Percentiles rank a stretch among this genome's conserved stretches.
Conservation (phyloP, 345 rosid species). For the Populus deltoides region DNA sequence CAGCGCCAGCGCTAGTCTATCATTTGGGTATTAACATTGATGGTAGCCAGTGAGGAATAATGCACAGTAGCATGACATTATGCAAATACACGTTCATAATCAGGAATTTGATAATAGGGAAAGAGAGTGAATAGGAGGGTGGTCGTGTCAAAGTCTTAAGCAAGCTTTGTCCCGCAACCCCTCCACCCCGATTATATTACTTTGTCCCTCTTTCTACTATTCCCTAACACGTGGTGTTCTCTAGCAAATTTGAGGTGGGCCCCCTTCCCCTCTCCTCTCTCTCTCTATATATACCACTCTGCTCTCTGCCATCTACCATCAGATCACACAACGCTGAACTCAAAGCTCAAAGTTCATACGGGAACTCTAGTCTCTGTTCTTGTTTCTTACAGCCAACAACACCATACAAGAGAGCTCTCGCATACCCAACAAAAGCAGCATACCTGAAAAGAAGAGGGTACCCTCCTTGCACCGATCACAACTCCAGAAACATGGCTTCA, state of each 20-base stretch:
- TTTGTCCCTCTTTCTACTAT: not conserved
- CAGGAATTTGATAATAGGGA: not conserved
- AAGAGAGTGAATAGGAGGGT: not conserved
- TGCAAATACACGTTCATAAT: not conserved
- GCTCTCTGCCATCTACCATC: not conserved
- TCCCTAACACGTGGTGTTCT: conserved; percentile 32
- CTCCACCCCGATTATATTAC: not conserved
- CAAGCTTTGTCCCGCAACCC: not conserved
- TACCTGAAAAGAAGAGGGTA: not conserved
- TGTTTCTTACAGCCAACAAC: not conserved
- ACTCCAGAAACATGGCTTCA: conserved; percentile 18
- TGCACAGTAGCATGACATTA: not conserved
- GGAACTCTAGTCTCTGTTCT: not conserved
- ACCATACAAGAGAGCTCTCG: not conserved
- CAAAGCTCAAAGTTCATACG: no score
- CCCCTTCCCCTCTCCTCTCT: conserved; percentile 1
- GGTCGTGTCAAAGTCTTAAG: conserved; percentile 17
- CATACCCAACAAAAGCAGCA: not conserved
- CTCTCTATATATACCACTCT: conserved; percentile 16
- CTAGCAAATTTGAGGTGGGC: conserved; percentile 7
- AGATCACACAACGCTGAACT: not conserved
- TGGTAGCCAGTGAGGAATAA: not conserved
- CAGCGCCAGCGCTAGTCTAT: no score
- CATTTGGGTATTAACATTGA: no score
- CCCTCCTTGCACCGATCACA: not conserved